Base-by-base conservation (phyloP, 1,284 basidiomycete genomes). In the Puccinia horiana region DNA sequence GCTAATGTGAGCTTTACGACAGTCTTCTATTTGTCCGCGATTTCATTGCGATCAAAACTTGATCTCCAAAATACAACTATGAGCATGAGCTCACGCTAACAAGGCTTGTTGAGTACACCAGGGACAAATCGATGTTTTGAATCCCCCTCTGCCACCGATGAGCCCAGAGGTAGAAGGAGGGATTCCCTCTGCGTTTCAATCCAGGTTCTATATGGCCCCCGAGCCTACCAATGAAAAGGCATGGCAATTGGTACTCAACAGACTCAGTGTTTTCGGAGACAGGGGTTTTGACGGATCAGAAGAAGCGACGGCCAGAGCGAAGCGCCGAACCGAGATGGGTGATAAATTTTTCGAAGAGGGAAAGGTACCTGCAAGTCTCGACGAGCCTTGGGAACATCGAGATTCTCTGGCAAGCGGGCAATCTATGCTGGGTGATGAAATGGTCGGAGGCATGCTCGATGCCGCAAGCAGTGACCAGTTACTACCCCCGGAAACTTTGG, bases 241-340 rank as follows among this genome's bases (percentile, higher is more conserved):
- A 8, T 84, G 85, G 1, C 84, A 85, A 76, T 74, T 84, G 44
- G 83, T 84, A 20, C 75, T 86, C 81, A 83, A 84, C 52, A 74
- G 84, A 20, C 83, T 86, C 40, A 85, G 84, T 56, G 54, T 84
- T n/a, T 85, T 83, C 35, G 84, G 84, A 35, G 76, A 79, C 54
- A 80, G 80, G 32, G 78, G 70, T 52, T 82, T 44, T 29, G 81
- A 82, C 47, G 16, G 44, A 2, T 56, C 74, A 14, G 63, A 67
- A 1, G 74, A 82, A 29, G 81, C 44, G 0, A 37, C 4, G 0
- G 73, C 73, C 2, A 52, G 49, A 42, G 26, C 81, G 9, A 67
- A 74, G 29, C 32, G 5, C 47, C 58, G 81, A 23, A 67, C 26
- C 14, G 29, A 82, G 37, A 23, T 76, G 16, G 81, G 54, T 35